Evolutionary conservation across 2,329 filamentous ascomycete genomes (phyloP), one percentile per base, ranked within the genome.

Genomic region (Fulvia fulva): DNA sequence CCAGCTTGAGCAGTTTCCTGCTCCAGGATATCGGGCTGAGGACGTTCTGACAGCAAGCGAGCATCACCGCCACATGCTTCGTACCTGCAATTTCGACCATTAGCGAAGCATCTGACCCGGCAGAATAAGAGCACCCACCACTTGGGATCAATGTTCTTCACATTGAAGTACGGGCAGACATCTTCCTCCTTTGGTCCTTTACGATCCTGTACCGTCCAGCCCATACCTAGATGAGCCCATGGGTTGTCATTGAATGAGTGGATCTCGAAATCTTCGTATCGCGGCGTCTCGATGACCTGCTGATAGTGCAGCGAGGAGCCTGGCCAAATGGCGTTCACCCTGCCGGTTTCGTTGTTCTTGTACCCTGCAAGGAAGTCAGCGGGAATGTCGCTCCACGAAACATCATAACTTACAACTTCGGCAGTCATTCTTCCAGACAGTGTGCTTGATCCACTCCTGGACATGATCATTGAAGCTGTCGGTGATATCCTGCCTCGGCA

Each of bases 281-380:
- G 73, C 0, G 74, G 74, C 0, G 57, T 60, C 28, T 65, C 56
- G 19, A 77, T 74, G 11, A 75, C 65, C 52, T 75, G 64, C 49
- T 63, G 69, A 57, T 79, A 82, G 53, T 81, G 79, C 25, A 82
- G 72, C 0, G 75, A 78, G 2, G 74, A 77, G 2, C 80, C 80
- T 0, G 80, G 80, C 75, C 76, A 82, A 1, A 82, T 70, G 2
- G 78, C 77, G 67, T 71, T 72, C 21, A 78, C 75, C 8, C 75
- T 68, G 22, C 75, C 76, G 2, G 74, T 78, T 19, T 74, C 72
- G 55, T 76, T 75, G 64, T 81, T 74, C 65, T 75, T 76, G 67
- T 78, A 79, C 62, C 52, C 37, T 41, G 37, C 14, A 5, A 45
- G n/a, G 19, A 52, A 52, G 59, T 53, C 59, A 61, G 3, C 6